phyloP scores from a whole-genome alignment of 805 yeast genomes.

The Blastobotrys parvus region DNA sequence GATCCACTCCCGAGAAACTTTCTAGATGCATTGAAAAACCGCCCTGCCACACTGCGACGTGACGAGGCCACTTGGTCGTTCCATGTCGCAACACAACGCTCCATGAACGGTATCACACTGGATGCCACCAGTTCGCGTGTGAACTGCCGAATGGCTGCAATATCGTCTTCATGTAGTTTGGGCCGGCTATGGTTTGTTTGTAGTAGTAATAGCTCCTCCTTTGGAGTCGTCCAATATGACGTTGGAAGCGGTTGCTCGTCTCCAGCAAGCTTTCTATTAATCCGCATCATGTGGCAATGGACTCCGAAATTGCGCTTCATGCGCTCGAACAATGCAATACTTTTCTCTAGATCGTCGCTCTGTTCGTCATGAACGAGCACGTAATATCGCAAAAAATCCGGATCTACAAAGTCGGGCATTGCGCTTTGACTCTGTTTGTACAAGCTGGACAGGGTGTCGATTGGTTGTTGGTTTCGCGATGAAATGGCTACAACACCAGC shows the following conservation, averaged over 20 bases:
- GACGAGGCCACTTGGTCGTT: conserved; percentile 74
- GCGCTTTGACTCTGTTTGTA: conserved; percentile 37
- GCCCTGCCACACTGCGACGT: conserved; percentile 64
- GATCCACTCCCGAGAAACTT: conserved; percentile 35
- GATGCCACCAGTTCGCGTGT: conserved; percentile 42
- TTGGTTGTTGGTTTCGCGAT: conserved; percentile 48
- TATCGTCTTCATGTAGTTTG: conserved; percentile 28
- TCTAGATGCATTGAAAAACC: conserved; percentile 59
- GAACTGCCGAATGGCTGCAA: conserved; percentile 32
- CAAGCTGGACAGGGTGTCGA: conserved; percentile 43
- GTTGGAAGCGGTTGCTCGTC: no score
- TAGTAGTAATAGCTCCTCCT: background rate
- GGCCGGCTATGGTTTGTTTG: background rate
- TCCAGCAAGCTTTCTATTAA: no score
- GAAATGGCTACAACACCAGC: conserved; percentile 64
- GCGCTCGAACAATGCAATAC: conserved; percentile 32
- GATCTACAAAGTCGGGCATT: conserved; percentile 57
- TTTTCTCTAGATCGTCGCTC: conserved; percentile 36
- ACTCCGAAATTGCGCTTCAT: conserved; percentile 31
- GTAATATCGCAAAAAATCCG: conserved; percentile 50
- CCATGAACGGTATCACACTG: conserved; percentile 74
- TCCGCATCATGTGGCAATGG: conserved; percentile 19
- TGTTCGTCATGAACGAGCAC: conserved; percentile 43
- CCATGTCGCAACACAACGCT: conserved; percentile 71
- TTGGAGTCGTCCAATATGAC: background rate